These are phyloP conservation scores for Ceratopteris richardii DNA, from an alignment of 75 land plant species.

Conservation along the genomic window DNA sequence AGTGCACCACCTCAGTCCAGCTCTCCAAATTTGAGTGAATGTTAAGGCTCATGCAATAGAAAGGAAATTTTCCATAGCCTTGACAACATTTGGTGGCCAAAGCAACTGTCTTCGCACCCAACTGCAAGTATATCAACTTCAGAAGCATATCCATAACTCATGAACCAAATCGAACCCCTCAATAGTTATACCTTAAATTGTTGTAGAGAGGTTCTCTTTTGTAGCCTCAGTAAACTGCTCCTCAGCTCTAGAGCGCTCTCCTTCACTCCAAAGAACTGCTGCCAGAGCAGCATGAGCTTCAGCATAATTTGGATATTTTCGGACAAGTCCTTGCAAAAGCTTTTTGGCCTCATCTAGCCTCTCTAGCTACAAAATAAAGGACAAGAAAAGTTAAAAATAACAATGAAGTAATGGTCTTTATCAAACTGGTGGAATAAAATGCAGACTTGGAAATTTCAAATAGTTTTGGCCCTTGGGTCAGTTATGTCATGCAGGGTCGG, in stretches of 20 bases:
- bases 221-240: constrained; percentile 30
- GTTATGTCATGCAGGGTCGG: no score
- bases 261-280: constrained; percentile 31
- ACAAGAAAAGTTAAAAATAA: no score
- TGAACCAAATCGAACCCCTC: not conserved
- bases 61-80: constrained; percentile 32
- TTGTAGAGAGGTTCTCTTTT: constrained; percentile 13
- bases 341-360: constrained; percentile 30
- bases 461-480: no score
- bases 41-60: constrained; percentile 17
- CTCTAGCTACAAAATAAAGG: constrained; percentile 30
- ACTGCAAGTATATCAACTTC: constrained; percentile 8
- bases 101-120: constrained; percentile 25
- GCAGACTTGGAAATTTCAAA: no score
- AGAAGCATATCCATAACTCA: not conserved
- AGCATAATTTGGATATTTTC: constrained; percentile 36
- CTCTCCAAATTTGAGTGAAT: no score
- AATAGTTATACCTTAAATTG: constrained; percentile 13
- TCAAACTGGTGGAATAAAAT: no score
- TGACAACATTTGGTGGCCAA: constrained; percentile 33
- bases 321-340: constrained; percentile 33
- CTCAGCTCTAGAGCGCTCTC: constrained; percentile 18
- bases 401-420: no score
- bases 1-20: no score
- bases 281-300: constrained; percentile 39